phyloP scores from a whole-genome alignment of 768 basidiomycete species.

The Amanita pallidorosea region DNA sequence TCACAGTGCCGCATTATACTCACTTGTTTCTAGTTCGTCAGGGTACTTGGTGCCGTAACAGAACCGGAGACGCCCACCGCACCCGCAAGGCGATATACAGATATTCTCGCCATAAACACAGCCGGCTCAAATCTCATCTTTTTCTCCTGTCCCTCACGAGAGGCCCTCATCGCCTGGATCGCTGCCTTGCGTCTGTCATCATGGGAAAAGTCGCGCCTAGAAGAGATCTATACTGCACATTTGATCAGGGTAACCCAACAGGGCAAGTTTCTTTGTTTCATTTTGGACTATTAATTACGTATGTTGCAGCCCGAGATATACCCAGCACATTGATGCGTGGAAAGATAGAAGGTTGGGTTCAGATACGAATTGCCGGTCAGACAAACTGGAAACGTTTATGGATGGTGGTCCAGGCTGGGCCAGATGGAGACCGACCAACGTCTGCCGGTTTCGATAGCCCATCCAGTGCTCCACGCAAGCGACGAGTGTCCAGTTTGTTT shows the following conservation, averaged over 20 bases:
- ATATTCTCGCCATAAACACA: conserved; percentile 87
- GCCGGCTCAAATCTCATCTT: conserved; percentile 85
- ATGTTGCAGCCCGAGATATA: conserved; percentile 31
- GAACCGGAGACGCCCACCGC: conserved; percentile 39
- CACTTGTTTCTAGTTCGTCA: conserved; percentile 48
- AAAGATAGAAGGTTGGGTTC: conserved; percentile 85
- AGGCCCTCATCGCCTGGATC: conserved; percentile 77
- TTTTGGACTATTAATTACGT: conserved; percentile 3
- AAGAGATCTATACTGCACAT: conserved; percentile 97
- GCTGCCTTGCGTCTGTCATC: conserved; percentile 80
- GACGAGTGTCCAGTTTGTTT: conserved; percentile 65
- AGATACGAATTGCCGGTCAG: conserved; percentile 88
- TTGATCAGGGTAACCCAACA: conserved; percentile 68
- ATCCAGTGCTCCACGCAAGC: conserved; percentile 21
- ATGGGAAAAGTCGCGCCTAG: conserved; percentile 92
- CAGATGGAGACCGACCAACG: conserved; percentile 16
- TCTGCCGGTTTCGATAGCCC: conserved; percentile 14
- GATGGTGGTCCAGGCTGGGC: conserved; percentile 57
- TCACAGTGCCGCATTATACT: neutral
- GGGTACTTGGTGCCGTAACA: conserved; percentile 68
- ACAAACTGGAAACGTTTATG: conserved; percentile 94
- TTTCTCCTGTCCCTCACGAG: conserved; percentile 73
- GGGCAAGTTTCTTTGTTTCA: conserved; percentile 16
- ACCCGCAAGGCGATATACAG: conserved; percentile 50
- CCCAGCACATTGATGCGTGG: conserved; percentile 58